These are phyloP conservation scores for Turnera subulata DNA, from an alignment of 345 rosid genomes.

Conservation along the genomic window DNA sequence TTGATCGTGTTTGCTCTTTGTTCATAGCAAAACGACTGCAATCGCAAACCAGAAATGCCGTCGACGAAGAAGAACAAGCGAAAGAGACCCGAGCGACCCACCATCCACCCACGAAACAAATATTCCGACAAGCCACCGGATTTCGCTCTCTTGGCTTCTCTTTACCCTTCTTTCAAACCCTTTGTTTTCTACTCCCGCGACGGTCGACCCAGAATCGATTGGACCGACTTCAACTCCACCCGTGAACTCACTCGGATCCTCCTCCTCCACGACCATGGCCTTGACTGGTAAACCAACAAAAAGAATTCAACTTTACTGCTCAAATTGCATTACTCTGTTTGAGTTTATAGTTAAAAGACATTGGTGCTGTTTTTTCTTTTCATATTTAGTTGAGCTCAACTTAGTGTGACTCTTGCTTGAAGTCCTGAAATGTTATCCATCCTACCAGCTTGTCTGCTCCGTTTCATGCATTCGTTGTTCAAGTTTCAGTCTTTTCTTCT, in stretches of 20 bases:
- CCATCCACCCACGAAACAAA: slow-evolving; percentile 57
- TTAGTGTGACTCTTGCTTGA: no score
- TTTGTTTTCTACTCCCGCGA: slow-evolving; percentile 60
- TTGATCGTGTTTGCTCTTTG: no score
- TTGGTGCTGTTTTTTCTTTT: no score
- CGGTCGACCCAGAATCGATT: slow-evolving; percentile 66
- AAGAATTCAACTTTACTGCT: background rate
- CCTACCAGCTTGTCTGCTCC: no score
- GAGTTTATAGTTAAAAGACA: no score
- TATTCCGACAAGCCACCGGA: slow-evolving; percentile 78
- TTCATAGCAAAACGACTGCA: background rate
- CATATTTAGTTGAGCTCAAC: no score
- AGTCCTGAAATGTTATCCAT: no score
- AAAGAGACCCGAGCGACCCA: slow-evolving; percentile 39
- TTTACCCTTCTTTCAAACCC: slow-evolving; percentile 66
- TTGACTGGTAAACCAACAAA: slow-evolving; percentile 72
- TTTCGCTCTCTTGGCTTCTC: slow-evolving; percentile 63
- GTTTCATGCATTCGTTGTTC: background rate
- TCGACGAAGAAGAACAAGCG: slow-evolving; percentile 46
- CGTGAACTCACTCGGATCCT: slow-evolving; percentile 81
- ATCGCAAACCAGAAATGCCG: background rate
- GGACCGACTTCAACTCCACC: slow-evolving; percentile 87
- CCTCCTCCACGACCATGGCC: slow-evolving; percentile 66
- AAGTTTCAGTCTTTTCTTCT: no score
- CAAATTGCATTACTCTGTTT: no score